phyloP scores from a whole-genome alignment of 2,329 filamentous ascomycete genomes.

The Colletotrichum noveboracense region DNA sequence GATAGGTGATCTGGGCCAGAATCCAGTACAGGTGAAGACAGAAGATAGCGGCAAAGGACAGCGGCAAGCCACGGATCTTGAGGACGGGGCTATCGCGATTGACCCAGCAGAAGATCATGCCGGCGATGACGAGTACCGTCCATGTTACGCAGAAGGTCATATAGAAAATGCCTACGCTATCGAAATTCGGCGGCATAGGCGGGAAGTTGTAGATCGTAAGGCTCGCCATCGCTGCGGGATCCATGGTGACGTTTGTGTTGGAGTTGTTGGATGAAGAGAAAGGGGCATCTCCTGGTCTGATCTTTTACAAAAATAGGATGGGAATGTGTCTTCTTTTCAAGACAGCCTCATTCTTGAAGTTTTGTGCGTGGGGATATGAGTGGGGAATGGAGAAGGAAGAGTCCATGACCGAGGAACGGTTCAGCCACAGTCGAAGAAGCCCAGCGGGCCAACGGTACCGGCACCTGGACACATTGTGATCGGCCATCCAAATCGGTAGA shows the following conservation, averaged over 20 bases:
- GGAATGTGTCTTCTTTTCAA: background rate
- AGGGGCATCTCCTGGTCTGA: background rate
- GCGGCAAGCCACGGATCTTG: constrained; percentile 43
- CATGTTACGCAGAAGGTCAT: constrained; percentile 30
- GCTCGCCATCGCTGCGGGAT: background rate
- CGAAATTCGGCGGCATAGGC: constrained; percentile 28
- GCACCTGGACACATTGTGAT: background rate
- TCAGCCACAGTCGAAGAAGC: background rate
- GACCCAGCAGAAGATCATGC: constrained; percentile 37
- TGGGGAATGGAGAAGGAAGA: background rate
- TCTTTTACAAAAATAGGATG: background rate
- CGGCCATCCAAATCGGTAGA: background rate
- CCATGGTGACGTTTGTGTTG: background rate
- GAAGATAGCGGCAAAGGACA: constrained; percentile 45
- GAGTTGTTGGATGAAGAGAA: background rate
- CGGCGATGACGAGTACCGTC: constrained; percentile 34
- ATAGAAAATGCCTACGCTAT: constrained; percentile 33
- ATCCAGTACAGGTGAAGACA: constrained; percentile 44
- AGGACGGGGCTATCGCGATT: constrained; percentile 40
- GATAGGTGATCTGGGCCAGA: constrained; percentile 46
- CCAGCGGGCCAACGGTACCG: background rate
- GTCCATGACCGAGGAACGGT: background rate
- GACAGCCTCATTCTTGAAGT: background rate
- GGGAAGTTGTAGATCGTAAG: constrained; percentile 35
- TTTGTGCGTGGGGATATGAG: background rate